Percentiles rank a stretch among this genome's conserved stretches.
Evolutionary conservation across 1,284 basidiomycete genomes (phyloP).

Genomic region (Rhodotorula mucilaginosa): DNA sequence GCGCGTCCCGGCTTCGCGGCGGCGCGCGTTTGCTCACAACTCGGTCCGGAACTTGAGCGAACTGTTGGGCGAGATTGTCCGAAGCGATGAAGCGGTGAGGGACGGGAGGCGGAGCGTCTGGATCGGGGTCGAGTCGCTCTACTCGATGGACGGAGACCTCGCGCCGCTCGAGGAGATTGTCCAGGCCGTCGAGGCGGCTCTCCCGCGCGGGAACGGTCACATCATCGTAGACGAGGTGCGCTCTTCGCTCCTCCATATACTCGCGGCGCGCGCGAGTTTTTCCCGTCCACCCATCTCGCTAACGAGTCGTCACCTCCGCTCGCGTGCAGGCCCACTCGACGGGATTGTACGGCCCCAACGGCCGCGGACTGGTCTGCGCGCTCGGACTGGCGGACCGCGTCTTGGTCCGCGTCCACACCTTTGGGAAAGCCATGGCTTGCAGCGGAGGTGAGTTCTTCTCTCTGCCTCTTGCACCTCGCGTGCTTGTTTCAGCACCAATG

Average conservation of each 20-base stretch:
- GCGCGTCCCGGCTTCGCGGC: slow-evolving; percentile 53
- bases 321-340: slow-evolving; percentile 67
- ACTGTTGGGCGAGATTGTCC: slow-evolving; percentile 4
- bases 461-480: too few species aligned
- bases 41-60: slow-evolving; percentile 51
- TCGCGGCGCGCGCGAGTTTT: not conserved
- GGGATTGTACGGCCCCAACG: slow-evolving; percentile 63
- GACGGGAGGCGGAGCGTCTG: slow-evolving; percentile 31
- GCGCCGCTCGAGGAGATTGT: slow-evolving; percentile 70
- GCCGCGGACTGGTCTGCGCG: slow-evolving; percentile 57
- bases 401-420: slow-evolving; percentile 57
- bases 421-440: slow-evolving; percentile 68
- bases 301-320: too few species aligned
- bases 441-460: slow-evolving; percentile 65
- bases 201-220: slow-evolving; percentile 64
- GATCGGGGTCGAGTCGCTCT: slow-evolving; percentile 82
- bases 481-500: too few species aligned
- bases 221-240: slow-evolving; percentile 75
- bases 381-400: slow-evolving; percentile 61
- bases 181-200: slow-evolving; percentile 58
- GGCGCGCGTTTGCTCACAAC: slow-evolving; percentile 70
- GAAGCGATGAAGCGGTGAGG: slow-evolving; percentile 22
- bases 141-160: slow-evolving; percentile 94
- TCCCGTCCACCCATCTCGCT: not conserved
- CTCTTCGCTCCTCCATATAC: not conserved